Base-by-base conservation (phyloP, 352 stramenopile species). In the Globisporangium carolinianum region DNA sequence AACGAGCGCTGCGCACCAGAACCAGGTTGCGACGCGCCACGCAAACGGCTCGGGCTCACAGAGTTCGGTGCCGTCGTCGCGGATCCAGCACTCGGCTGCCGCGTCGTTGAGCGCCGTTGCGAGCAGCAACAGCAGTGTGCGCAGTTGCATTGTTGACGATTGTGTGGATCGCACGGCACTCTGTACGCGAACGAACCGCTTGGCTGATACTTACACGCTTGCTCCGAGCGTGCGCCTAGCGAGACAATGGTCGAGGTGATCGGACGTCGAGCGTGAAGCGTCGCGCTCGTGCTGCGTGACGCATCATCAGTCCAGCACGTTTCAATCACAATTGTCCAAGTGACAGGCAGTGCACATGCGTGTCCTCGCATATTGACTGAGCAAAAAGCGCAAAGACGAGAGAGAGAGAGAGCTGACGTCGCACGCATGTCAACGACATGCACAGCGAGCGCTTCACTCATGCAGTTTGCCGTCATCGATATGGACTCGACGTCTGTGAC, bases 1-100 rank as follows among this genome's bases (percentile, higher is more conserved):
- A 32, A 87, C 47, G 47, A 88, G 63, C 53, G 84, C 43, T 39
- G 61, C 73, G 60, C 88, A 78, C 72, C 81, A 90, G 63, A 88
- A 75, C 80, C 80, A 90, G 74, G 76, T 87, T 43, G 75, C 61
- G 35, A 69, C 62, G 51, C 78, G 57, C 65, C 77, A 76, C 9
- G 68, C 74, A 6, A 69, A 53, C 10, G 69, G 66, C 15, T 90
- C 80, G 4, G 69, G 54, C 8, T 71, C 65, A 51, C 80, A 90
- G 60, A 90, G 71, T 58, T 83, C 69, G 10, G 71, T 62, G 53
- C 77, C 80, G 46, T 86, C 75, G 50, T 62, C 68, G 47, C 69
- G 69, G 38, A 57, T 69, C 80, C 80, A 88, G 68, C 80, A 90
- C 49, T 90, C 76, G 45, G 65, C 76, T 46, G 45, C 5, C 8